phyloP scores from a whole-genome alignment of 2,329 filamentous ascomycete genomes.

The Hortaea werneckii region DNA sequence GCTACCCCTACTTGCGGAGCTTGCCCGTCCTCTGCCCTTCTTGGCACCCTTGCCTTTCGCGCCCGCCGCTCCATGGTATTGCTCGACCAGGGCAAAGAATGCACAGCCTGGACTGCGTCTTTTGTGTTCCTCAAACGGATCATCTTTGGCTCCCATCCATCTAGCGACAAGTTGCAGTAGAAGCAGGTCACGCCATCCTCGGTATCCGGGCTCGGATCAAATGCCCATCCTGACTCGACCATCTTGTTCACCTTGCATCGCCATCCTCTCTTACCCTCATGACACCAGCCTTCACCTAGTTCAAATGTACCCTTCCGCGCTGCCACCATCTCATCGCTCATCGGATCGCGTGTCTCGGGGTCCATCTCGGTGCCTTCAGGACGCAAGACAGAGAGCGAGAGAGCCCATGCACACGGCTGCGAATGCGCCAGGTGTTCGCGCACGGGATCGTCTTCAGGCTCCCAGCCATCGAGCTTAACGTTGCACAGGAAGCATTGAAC shows the following conservation, averaged over 20 bases:
- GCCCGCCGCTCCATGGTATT: constrained; percentile 25
- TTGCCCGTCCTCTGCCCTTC: constrained; percentile 13
- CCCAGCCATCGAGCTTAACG: constrained; percentile 84
- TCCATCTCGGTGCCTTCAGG: constrained; percentile 35
- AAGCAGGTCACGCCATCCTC: constrained; percentile 80
- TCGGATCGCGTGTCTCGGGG: constrained; percentile 58
- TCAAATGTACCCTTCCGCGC: constrained; percentile 77
- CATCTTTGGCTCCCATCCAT: constrained; percentile 93
- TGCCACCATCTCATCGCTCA: constrained; percentile 57
- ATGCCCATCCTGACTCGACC: constrained; percentile 88
- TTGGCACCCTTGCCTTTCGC: constrained; percentile 15
- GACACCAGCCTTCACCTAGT: constrained; percentile 62
- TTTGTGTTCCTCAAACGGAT: constrained; percentile 83
- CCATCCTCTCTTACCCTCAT: constrained; percentile 81
- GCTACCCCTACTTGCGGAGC: constrained; percentile 55
- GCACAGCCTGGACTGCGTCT: constrained; percentile 67
- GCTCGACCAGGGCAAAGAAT: constrained; percentile 64
- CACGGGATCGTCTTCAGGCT: constrained; percentile 71
- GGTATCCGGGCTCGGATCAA: constrained; percentile 71
- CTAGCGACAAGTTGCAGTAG: constrained; percentile 80
- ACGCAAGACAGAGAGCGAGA: constrained; percentile 42
- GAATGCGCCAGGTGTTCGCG: constrained; percentile 79
- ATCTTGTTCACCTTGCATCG: constrained; percentile 85
- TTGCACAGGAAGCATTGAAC: constrained; percentile 80
- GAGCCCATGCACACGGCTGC: constrained; percentile 76